phyloP scores from a whole-genome alignment of 495 filamentous ascomycete genomes.

The Tuber calosporum region DNA sequence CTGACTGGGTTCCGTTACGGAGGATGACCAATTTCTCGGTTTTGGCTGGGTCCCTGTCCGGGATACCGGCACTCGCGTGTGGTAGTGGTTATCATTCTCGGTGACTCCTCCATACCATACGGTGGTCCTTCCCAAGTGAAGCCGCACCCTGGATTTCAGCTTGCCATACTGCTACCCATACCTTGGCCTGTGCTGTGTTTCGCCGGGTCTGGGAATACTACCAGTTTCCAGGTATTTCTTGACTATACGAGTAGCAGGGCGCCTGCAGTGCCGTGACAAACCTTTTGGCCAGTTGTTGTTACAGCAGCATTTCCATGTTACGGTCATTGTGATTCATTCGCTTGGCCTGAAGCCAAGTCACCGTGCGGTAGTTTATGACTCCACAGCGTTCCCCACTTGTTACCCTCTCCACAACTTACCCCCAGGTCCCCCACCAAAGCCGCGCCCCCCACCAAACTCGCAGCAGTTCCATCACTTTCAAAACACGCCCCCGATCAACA shows the following conservation, averaged over 20 bases:
- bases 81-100: not conserved
- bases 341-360: not conserved
- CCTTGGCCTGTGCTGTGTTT: not conserved
- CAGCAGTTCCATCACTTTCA: not conserved
- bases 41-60: not conserved
- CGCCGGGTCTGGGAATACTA: not conserved
- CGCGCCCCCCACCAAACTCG: not conserved
- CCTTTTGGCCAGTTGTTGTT: not conserved
- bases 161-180: not conserved
- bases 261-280: not conserved
- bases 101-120: not conserved
- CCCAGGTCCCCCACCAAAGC: not conserved
- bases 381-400: not conserved
- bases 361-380: not conserved
- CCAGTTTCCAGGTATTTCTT: not conserved
- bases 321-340: not conserved
- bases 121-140: not conserved
- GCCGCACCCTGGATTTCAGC: too few relatives aligned
- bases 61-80: too few relatives aligned
- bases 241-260: not conserved
- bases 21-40: not conserved
- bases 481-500: not conserved
- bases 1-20: not conserved
- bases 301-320: not conserved
- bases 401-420: not conserved